phyloP scores from a whole-genome alignment of 345 rosid species.

The Ceriops decandra region DNA sequence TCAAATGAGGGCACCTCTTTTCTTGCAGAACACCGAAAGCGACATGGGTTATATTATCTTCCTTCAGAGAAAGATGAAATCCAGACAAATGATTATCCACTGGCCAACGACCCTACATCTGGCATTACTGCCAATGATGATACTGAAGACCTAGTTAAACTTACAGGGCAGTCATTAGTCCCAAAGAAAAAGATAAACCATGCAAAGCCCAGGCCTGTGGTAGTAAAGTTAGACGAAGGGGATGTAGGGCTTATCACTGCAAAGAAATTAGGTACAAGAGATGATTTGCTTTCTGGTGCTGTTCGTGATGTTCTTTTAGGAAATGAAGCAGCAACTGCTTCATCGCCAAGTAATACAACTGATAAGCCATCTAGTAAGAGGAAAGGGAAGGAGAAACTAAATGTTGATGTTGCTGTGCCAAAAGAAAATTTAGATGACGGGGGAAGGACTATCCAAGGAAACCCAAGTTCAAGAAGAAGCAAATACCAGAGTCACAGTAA shows the following conservation, averaged over 20 bases:
- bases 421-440: conserved; percentile 35
- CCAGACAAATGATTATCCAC: conserved; percentile 60
- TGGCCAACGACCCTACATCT: conserved; percentile 57
- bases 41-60: conserved; percentile 79
- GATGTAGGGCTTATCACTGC: conserved; percentile 30
- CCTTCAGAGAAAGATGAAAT: conserved; percentile 52
- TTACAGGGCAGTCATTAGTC: conserved; percentile 50
- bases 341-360: conserved; percentile 29
- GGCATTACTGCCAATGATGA: conserved; percentile 32
- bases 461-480: conserved; percentile 47
- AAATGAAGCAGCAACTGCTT: conserved; percentile 25
- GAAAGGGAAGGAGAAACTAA: conserved; percentile 62
- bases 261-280: conserved; percentile 36
- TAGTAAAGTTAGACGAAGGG: conserved; percentile 81
- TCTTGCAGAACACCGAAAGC: conserved; percentile 85
- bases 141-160: conserved; percentile 43
- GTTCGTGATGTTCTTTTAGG: conserved; percentile 71
- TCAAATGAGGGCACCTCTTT: conserved; percentile 63
- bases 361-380: conserved; percentile 36
- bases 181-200: conserved; percentile 51
- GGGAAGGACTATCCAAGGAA: conserved; percentile 28
- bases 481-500: conserved; percentile 48
- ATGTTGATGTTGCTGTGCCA: conserved; percentile 27
- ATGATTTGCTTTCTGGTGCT: conserved; percentile 55
- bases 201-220: conserved; percentile 84